A percentile compares a stretch with the other conserved stretches of the same genome.
These are phyloP conservation scores for Blepharisma stoltei DNA, from an alignment of 73 alveolate species.

Conservation along the genomic window DNA sequence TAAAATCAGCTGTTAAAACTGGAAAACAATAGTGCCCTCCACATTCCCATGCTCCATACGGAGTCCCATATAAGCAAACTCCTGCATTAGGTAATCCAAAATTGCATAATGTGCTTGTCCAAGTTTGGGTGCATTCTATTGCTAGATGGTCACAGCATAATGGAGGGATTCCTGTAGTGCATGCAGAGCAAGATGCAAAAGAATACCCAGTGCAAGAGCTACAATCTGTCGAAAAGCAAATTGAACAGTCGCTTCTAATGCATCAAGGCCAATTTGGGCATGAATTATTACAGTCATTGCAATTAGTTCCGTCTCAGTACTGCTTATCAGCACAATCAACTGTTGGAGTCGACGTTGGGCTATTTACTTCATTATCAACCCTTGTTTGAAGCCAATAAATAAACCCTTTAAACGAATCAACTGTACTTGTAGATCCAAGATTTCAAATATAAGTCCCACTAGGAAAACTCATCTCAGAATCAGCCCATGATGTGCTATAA, in stretches of 20 bases:
- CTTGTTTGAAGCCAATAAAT: too few species aligned
- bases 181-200: neutral
- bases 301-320: neutral
- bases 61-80: neutral
- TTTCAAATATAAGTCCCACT: neutral
- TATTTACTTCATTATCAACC: neutral
- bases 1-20: too few species aligned
- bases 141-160: neutral
- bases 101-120: neutral
- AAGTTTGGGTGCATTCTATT: neutral
- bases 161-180: neutral
- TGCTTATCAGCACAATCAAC: neutral
- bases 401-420: neutral
- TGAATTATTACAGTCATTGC: neutral
- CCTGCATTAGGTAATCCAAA: neutral
- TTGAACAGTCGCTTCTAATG: neutral
- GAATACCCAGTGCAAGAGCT: neutral
- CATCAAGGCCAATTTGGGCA: conserved; percentile 26
- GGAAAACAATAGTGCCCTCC: too few species aligned
- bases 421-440: neutral
- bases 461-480: neutral
- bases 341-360: neutral
- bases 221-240: neutral
- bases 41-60: neutral
- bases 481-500: too few species aligned